Base-by-base conservation (phyloP, 2,329 filamentous ascomycete genomes). In the Ophiostoma montium region DNA sequence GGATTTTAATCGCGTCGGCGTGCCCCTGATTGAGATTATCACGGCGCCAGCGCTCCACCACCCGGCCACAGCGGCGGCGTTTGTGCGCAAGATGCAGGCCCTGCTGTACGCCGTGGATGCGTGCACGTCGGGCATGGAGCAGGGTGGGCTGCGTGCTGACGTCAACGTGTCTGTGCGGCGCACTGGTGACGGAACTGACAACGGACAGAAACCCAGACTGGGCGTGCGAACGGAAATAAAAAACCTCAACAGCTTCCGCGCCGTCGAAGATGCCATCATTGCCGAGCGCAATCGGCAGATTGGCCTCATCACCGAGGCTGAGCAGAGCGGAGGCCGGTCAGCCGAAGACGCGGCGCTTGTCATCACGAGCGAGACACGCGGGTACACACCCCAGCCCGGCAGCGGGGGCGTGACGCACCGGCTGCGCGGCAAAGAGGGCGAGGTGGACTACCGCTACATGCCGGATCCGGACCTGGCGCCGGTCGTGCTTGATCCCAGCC, bases 361-460 rank as follows among this genome's bases (percentile, higher is more conserved):
- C 9, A 23, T 56, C 3, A 35, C 15, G 7, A 86, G 89, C 41
- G 92, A 98, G 67, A 98, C 92, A 8, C 76, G 92, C 50, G 90
- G 92, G 6, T 98, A 89, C 88, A 84, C 86, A 1, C 74, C 95
- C 21, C 39, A 35, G 3, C 3, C 30, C 16, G 42, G 23, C 3
- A 88, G 88, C 2, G 82, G 80, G 54, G 87, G 78, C 4, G 82
- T 88, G 61, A 96, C 92, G 3, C 80, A 78, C 51, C 76, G 83
- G 36, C 68, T 98, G 39, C 77, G 92, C 58, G 87, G 87, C 23
- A 98, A 98, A 63, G 92, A 96, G 63, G 92, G 92, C 44, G 90
- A 95, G 61, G 88, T 96, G 6, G 92, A 98, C 64, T 98, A 98
- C 64, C 76, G 92, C 38, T 98, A 98, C 62, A 96, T 98, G 90